Percentiles rank a stretch among this genome's conserved stretches.
phyloP scores from a whole-genome alignment of 2,329 filamentous ascomycete species.

The Volutella citrinella region DNA sequence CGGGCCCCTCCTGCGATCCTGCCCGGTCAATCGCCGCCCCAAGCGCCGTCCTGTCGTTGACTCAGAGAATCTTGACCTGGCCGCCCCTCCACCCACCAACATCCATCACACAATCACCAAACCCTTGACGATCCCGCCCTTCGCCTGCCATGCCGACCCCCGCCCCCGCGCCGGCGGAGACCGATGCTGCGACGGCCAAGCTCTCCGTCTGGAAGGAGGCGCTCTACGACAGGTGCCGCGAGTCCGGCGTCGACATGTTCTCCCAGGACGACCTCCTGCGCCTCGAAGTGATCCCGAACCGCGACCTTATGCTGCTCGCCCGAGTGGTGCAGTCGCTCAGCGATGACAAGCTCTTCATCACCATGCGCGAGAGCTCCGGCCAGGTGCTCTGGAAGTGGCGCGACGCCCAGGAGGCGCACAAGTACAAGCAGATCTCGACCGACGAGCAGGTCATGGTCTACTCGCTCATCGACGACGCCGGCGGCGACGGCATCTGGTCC shows the following conservation, averaged over 20 bases:
- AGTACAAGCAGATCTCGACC: constrained; percentile 58
- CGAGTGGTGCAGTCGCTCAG: constrained; percentile 55
- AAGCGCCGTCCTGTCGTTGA: constrained; percentile 11
- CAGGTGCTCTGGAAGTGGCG: constrained; percentile 55
- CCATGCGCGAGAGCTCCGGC: constrained; percentile 39
- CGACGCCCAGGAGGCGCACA: constrained; percentile 57
- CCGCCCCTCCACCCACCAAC: constrained; percentile 1
- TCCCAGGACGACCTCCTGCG: constrained; percentile 57
- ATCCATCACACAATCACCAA: constrained; percentile 5
- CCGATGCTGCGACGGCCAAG: constrained; percentile 39
- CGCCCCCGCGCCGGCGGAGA: constrained; percentile 20
- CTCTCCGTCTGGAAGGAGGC: constrained; percentile 51
- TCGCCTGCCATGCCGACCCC: constrained; percentile 26
- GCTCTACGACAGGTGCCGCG: constrained; percentile 54
- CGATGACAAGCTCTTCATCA: constrained; percentile 57
- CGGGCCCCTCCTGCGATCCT: constrained; percentile 4
- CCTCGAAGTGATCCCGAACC: constrained; percentile 55
- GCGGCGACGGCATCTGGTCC: constrained; percentile 85
- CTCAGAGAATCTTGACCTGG: constrained; percentile 16
- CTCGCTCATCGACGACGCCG: constrained; percentile 81
- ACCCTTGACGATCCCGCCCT: neutral
- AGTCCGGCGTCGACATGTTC: constrained; percentile 50
- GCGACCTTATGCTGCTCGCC: constrained; percentile 53
- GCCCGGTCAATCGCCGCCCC: constrained; percentile 4
- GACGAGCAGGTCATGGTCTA: constrained; percentile 85